Conservation (phyloP, 202 grass and related monocot species). For the Thinopyrum obtusiflorum region DNA sequence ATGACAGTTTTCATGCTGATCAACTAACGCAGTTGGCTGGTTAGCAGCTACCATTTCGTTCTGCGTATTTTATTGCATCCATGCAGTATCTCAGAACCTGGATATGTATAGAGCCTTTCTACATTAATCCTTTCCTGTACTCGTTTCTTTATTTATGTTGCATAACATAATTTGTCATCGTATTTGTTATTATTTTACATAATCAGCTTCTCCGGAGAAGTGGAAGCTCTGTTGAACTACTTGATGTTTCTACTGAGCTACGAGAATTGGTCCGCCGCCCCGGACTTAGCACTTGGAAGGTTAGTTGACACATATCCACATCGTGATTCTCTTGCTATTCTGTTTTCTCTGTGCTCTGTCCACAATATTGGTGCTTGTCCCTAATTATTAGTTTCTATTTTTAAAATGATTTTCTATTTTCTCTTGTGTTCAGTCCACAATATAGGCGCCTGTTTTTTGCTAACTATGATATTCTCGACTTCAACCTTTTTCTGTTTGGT, state of each 20-base stretch:
- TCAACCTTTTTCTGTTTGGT: neutral
- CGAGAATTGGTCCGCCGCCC: slow-evolving; percentile 69
- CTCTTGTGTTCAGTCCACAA: neutral
- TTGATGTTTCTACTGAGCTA: slow-evolving; percentile 82
- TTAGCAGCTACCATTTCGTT: neutral
- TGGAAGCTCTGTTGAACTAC: slow-evolving; percentile 71
- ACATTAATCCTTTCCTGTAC: neutral
- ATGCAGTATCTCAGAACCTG: neutral
- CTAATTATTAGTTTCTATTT: neutral
- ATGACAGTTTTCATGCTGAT: neutral
- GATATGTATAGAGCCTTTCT: neutral
- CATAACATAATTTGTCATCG: neutral
- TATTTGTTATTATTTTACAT: slow-evolving; percentile 25
- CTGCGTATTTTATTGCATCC: neutral
- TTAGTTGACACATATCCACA: slow-evolving; percentile 31
- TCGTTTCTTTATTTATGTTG: neutral
- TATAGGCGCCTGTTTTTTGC: neutral
- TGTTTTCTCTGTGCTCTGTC: neutral
- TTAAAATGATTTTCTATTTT: neutral
- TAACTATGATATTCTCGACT: neutral
- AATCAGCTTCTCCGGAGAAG: slow-evolving; percentile 82
- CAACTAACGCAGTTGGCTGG: slow-evolving; percentile 6
- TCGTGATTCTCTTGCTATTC: slow-evolving; percentile 6
- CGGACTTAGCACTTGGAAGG: slow-evolving; percentile 87
- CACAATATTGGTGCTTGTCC: neutral